Conservation (phyloP, 2,329 filamentous ascomycete species). For the Rosellinia necatrix region DNA sequence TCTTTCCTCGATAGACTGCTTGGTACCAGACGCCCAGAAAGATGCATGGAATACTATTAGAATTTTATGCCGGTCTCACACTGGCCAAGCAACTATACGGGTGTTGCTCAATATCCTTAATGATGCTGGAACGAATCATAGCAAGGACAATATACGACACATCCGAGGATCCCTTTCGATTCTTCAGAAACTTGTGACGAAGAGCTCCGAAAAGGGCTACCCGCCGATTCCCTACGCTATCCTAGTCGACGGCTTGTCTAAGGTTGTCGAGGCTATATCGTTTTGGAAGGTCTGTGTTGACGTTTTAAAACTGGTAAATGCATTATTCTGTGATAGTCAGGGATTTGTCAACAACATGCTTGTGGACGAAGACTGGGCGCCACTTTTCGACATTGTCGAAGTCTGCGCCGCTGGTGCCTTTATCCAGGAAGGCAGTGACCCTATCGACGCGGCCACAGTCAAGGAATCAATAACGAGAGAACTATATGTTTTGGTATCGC, state of each 20-base stretch:
- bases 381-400: conserved; percentile 62
- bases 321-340: conserved; percentile 57
- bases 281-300: conserved; percentile 53
- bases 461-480: conserved; percentile 49
- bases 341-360: conserved; percentile 60
- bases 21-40: conserved; percentile 64
- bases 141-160: conserved; percentile 58
- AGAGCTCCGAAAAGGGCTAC: conserved; percentile 63
- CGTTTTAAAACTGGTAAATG: conserved; percentile 58
- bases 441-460: conserved; percentile 46
- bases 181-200: conserved; percentile 65
- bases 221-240: conserved; percentile 63
- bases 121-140: conserved; percentile 51
- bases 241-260: conserved; percentile 61
- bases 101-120: conserved; percentile 67
- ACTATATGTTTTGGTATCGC: conserved; percentile 53
- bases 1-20: conserved; percentile 71
- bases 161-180: conserved; percentile 67
- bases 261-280: conserved; percentile 51
- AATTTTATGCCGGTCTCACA: conserved; percentile 74
- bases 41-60: conserved; percentile 72
- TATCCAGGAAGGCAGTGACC: conserved; percentile 40
- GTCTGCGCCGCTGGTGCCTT: conserved; percentile 53
- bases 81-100: conserved; percentile 70
- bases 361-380: conserved; percentile 68